A percentile compares a stretch with the other conserved stretches of the same genome.
These are phyloP conservation scores for Mollisiaceae sp. DNA, from an alignment of 2,329 filamentous ascomycete genomes.

Conservation along the genomic window DNA sequence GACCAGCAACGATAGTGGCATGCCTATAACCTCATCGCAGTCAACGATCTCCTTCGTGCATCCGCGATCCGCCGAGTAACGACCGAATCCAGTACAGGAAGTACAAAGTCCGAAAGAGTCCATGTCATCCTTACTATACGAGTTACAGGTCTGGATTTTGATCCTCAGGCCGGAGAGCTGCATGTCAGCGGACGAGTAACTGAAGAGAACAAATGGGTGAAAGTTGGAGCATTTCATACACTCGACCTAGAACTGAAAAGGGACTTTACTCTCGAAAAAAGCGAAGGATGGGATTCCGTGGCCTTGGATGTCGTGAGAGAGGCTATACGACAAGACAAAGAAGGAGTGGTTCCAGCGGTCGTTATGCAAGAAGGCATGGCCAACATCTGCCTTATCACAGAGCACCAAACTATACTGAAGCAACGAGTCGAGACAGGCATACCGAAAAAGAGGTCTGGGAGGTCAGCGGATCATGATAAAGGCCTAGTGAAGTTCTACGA, in stretches of 20 bases:
- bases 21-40: slow-evolving; percentile 74
- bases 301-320: slow-evolving; percentile 79
- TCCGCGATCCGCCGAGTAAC: slow-evolving; percentile 70
- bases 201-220: slow-evolving; percentile 70
- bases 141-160: slow-evolving; percentile 71
- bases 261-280: slow-evolving; percentile 87
- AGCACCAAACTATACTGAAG: slow-evolving; percentile 78
- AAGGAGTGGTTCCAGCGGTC: slow-evolving; percentile 84
- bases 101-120: slow-evolving; percentile 65
- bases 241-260: slow-evolving; percentile 86
- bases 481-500: slow-evolving; percentile 80
- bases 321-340: slow-evolving; percentile 77
- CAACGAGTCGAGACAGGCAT: slow-evolving; percentile 70
- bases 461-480: slow-evolving; percentile 67
- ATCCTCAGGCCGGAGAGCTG: slow-evolving; percentile 68
- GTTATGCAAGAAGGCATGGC: slow-evolving; percentile 91
- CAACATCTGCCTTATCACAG: slow-evolving; percentile 82
- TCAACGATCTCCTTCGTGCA: slow-evolving; percentile 67
- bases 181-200: slow-evolving; percentile 71
- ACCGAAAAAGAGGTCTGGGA: slow-evolving; percentile 69
- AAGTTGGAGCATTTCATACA: slow-evolving; percentile 71
- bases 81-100: slow-evolving; percentile 62
- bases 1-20: slow-evolving; percentile 61
- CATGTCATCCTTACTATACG: slow-evolving; percentile 68
- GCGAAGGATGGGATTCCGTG: slow-evolving; percentile 87